These are phyloP conservation scores for Yamadazyma endophytica DNA, from an alignment of 805 yeast genomes.

Conservation along the genomic window DNA sequence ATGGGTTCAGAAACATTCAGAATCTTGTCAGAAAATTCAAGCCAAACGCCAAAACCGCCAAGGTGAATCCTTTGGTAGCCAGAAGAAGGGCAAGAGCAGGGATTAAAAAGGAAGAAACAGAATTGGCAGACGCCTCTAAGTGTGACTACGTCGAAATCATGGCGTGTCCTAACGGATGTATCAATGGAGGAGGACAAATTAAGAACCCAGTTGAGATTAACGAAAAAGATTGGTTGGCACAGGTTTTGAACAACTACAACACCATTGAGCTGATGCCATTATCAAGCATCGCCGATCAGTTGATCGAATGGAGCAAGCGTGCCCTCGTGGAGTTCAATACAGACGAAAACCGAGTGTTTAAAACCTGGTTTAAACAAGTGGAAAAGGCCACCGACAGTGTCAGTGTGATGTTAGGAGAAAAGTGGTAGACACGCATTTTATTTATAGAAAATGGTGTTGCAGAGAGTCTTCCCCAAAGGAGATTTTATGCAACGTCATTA, in stretches of 20 bases:
- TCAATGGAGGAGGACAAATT: constrained; percentile 94
- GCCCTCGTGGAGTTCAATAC: constrained; percentile 29
- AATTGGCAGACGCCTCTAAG: constrained; percentile 53
- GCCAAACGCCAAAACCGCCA: constrained; percentile 18
- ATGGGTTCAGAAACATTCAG: constrained; percentile 93
- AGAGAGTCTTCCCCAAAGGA: too few species aligned
- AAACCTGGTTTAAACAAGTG: constrained; percentile 47
- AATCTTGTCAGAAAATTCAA: constrained; percentile 83
- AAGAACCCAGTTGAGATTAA: constrained; percentile 37
- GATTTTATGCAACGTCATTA: neutral
- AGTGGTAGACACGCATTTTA: constrained; percentile 52
- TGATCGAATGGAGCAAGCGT: constrained; percentile 28
- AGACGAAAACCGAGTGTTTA: constrained; percentile 32
- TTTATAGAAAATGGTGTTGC: too few species aligned
- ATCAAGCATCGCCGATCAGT: constrained; percentile 10
- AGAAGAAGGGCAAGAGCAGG: constrained; percentile 40
- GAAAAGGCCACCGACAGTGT: constrained; percentile 49
- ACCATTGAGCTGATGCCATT: constrained; percentile 21
- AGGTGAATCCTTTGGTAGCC: constrained; percentile 37
- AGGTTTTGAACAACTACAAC: constrained; percentile 31
- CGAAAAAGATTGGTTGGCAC: constrained; percentile 43
- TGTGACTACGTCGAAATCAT: constrained; percentile 88
- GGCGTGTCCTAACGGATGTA: constrained; percentile 99
- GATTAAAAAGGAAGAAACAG: constrained; percentile 11
- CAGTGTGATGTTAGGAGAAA: constrained; percentile 48